These are phyloP conservation scores for Bruguiera gymnorhiza DNA, from an alignment of 345 rosid species.

Conservation along the genomic window DNA sequence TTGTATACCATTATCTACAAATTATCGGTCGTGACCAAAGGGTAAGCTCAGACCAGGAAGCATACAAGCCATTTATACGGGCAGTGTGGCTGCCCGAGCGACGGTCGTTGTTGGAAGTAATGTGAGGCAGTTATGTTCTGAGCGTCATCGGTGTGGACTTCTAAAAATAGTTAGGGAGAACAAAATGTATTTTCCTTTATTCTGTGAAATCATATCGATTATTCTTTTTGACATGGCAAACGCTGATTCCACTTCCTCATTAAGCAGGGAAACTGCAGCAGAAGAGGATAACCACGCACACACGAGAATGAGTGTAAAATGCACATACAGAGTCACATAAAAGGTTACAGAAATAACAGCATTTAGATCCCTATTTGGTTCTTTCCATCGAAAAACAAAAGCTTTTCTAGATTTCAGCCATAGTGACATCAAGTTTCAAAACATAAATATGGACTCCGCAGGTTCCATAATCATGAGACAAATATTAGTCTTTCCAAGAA, in stretches of 20 bases:
- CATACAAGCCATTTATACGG: constrained; percentile 18
- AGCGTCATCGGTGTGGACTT: constrained; percentile 83
- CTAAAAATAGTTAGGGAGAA: constrained; percentile 21
- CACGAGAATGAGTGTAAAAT: too few species aligned
- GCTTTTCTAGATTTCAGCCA: neutral
- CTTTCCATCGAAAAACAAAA: neutral
- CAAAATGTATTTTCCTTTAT: too few species aligned
- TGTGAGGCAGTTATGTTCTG: constrained; percentile 80
- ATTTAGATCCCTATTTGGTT: too few species aligned
- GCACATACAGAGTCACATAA: too few species aligned
- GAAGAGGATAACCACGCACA: too few species aligned
- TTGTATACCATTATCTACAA: constrained; percentile 71
- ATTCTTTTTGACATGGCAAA: too few species aligned
- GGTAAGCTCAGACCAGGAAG: constrained; percentile 32
- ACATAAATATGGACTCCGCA: neutral
- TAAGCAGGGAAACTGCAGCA: too few species aligned
- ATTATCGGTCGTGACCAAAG: constrained; percentile 60
- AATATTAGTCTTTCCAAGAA: neutral
- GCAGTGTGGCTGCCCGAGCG: constrained; percentile 81
- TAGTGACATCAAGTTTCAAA: neutral
- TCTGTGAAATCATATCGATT: too few species aligned
- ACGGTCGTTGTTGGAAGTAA: constrained; percentile 71
- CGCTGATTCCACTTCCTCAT: too few species aligned
- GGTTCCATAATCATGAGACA: neutral
- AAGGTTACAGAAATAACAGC: too few species aligned